Conservation (phyloP, 2,329 filamentous ascomycete genomes). For the Pezicula carpinea region DNA sequence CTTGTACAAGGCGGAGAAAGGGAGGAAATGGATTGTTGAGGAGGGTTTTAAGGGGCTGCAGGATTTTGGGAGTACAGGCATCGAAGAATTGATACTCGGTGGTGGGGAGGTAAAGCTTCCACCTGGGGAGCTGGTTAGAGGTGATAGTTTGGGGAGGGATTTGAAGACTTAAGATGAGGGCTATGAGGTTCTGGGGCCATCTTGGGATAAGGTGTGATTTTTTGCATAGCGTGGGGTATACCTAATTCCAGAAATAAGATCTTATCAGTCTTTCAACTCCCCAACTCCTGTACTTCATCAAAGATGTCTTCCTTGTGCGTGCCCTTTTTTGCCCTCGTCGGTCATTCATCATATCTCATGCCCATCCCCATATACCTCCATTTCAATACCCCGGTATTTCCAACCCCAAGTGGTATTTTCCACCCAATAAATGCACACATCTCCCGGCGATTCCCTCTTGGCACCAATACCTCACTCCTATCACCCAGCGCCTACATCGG, state of each 20-base stretch:
- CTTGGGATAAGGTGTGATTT: not conserved
- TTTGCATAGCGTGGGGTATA: constrained; percentile 8
- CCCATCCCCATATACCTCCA: too few species aligned
- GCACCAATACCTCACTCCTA: not conserved
- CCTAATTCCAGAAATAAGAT: not conserved
- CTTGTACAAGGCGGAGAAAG: constrained; percentile 52
- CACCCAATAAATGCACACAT: not conserved
- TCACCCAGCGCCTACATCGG: not conserved
- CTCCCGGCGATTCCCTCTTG: not conserved
- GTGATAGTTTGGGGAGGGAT: constrained; percentile 15
- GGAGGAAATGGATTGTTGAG: constrained; percentile 75
- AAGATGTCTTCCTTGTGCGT: too few species aligned
- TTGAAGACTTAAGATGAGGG: constrained; percentile 12
- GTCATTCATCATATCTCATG: too few species aligned
- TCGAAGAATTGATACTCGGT: constrained; percentile 12
- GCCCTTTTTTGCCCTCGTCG: too few species aligned
- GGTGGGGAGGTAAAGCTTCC: constrained; percentile 3
- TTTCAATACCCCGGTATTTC: too few species aligned
- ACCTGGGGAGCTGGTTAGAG: constrained; percentile 8
- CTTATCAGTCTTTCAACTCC: too few species aligned
- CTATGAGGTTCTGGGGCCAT: not conserved
- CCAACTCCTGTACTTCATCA: too few species aligned
- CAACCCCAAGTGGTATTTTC: too few species aligned
- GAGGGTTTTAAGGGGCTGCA: constrained; percentile 80
- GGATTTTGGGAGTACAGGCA: constrained; percentile 14